These are phyloP conservation scores for Emericellopsis terricola DNA, from an alignment of 495 filamentous ascomycete species.

Conservation along the genomic window DNA sequence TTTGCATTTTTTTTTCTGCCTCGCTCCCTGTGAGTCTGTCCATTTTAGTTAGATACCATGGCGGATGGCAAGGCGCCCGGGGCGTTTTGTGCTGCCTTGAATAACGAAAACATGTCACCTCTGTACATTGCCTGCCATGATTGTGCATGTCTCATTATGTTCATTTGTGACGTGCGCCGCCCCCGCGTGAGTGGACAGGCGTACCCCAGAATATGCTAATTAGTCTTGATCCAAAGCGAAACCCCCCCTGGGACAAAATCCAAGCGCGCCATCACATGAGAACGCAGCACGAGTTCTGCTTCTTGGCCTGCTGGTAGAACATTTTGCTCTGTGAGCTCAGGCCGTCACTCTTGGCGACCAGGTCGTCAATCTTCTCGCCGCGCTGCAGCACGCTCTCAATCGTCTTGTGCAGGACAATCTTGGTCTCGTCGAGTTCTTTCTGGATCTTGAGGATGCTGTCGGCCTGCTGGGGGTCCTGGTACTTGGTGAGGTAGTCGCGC, in stretches of 20 bases:
- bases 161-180: too few relatives aligned
- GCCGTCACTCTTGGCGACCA: slow-evolving; percentile 78
- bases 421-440: slow-evolving; percentile 92
- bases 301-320: slow-evolving; percentile 90
- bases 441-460: slow-evolving; percentile 92
- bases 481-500: slow-evolving; percentile 69
- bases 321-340: slow-evolving; percentile 83
- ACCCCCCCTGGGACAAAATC: slow-evolving; percentile 1
- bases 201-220: too few relatives aligned
- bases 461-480: slow-evolving; percentile 76
- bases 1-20: slow-evolving; percentile 1
- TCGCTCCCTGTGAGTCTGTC: too few relatives aligned
- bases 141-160: too few relatives aligned
- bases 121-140: too few relatives aligned
- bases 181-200: too few relatives aligned
- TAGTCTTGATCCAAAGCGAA: too few relatives aligned
- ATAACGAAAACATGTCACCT: too few relatives aligned
- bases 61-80: too few relatives aligned
- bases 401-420: slow-evolving; percentile 95
- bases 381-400: slow-evolving; percentile 78
- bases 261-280: slow-evolving; percentile 39
- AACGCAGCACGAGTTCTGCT: slow-evolving; percentile 87
- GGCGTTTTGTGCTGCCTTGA: too few relatives aligned
- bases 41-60: too few relatives aligned
- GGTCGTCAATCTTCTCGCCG: slow-evolving; percentile 77